Evolutionary conservation across 2,329 filamentous ascomycete genomes (phyloP).

Genomic region (Sordariomycetes sp.): DNA sequence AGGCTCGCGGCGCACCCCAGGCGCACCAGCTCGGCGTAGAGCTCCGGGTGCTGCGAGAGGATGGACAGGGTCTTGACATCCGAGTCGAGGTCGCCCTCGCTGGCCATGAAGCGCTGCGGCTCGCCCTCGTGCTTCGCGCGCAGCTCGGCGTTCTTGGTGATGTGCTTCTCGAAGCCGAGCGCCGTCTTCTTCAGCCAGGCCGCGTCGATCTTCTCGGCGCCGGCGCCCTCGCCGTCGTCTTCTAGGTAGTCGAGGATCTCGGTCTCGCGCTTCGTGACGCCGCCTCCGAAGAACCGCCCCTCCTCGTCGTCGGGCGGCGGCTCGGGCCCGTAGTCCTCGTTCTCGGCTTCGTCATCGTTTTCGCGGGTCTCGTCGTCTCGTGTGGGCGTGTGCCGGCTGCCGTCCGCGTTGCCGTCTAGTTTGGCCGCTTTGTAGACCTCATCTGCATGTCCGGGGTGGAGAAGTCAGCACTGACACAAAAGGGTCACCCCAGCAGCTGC

Average conservation of each 20-base stretch:
- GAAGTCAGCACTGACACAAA: background rate
- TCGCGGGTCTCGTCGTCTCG: slow-evolving; percentile 28
- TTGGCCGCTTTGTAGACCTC: slow-evolving; percentile 56
- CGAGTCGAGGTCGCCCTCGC: slow-evolving; percentile 80
- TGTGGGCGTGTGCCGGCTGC: slow-evolving; percentile 33
- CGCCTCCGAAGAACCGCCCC: slow-evolving; percentile 90
- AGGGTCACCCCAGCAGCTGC: background rate
- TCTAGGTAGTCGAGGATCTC: slow-evolving; percentile 86
- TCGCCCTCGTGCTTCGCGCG: slow-evolving; percentile 75
- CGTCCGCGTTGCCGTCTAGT: slow-evolving; percentile 28
- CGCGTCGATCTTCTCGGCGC: slow-evolving; percentile 67
- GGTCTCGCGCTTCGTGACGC: slow-evolving; percentile 70
- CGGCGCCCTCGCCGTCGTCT: slow-evolving; percentile 21
- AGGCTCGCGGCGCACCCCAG: slow-evolving; percentile 64
- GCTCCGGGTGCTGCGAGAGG: slow-evolving; percentile 72
- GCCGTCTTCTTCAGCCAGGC: slow-evolving; percentile 76
- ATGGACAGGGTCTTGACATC: slow-evolving; percentile 82
- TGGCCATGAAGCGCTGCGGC: slow-evolving; percentile 72
- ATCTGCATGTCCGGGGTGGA: slow-evolving; percentile 24
- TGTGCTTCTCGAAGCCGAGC: slow-evolving; percentile 79
- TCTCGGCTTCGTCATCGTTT: slow-evolving; percentile 36
- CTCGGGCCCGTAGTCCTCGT: slow-evolving; percentile 35
- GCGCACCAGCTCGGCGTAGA: slow-evolving; percentile 72
- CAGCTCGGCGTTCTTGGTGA: slow-evolving; percentile 82
- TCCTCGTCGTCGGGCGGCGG: slow-evolving; percentile 51